Evolutionary conservation across 495 filamentous ascomycete genomes (phyloP).

Genomic region (Annulohypoxylon nitens): DNA sequence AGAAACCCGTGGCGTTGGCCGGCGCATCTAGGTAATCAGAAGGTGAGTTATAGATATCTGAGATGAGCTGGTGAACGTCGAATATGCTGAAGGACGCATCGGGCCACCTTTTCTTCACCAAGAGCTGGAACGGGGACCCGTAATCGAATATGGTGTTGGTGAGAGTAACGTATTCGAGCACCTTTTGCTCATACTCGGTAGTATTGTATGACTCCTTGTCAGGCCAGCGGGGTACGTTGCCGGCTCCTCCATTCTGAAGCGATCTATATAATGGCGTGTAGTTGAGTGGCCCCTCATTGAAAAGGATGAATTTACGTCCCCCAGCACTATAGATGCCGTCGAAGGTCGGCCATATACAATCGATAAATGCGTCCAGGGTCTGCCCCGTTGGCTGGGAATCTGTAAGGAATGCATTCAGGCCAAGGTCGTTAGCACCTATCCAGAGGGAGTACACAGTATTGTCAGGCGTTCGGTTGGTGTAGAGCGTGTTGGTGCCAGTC

Average conservation of each 20-base stretch:
- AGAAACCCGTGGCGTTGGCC: slow-evolving; percentile 71
- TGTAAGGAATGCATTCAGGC: slow-evolving; percentile 70
- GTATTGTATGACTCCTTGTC: slow-evolving; percentile 68
- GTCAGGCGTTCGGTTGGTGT: slow-evolving; percentile 62
- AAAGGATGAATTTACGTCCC: slow-evolving; percentile 75
- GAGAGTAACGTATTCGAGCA: slow-evolving; percentile 70
- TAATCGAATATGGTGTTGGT: slow-evolving; percentile 74
- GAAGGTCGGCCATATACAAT: slow-evolving; percentile 72
- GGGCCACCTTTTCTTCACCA: slow-evolving; percentile 67
- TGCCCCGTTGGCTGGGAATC: slow-evolving; percentile 70
- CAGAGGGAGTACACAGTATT: slow-evolving; percentile 79
- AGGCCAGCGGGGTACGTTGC: slow-evolving; percentile 68
- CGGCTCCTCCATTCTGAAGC: slow-evolving; percentile 62
- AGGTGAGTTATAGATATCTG: slow-evolving; percentile 73
- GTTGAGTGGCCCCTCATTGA: slow-evolving; percentile 61
- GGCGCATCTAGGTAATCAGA: slow-evolving; percentile 70
- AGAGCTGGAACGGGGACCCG: slow-evolving; percentile 67
- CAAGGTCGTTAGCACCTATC: slow-evolving; percentile 85
- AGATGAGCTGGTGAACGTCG: slow-evolving; percentile 72
- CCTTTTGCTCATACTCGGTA: slow-evolving; percentile 68
- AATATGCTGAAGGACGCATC: slow-evolving; percentile 72
- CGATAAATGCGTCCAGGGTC: slow-evolving; percentile 71
- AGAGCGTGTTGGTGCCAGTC: slow-evolving; percentile 60
- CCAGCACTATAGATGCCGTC: slow-evolving; percentile 72
- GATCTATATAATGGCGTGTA: slow-evolving; percentile 69